Percentiles rank a stretch among this genome's conserved stretches.
phyloP scores from a whole-genome alignment of 768 basidiomycete genomes.

The Russula virescens region DNA sequence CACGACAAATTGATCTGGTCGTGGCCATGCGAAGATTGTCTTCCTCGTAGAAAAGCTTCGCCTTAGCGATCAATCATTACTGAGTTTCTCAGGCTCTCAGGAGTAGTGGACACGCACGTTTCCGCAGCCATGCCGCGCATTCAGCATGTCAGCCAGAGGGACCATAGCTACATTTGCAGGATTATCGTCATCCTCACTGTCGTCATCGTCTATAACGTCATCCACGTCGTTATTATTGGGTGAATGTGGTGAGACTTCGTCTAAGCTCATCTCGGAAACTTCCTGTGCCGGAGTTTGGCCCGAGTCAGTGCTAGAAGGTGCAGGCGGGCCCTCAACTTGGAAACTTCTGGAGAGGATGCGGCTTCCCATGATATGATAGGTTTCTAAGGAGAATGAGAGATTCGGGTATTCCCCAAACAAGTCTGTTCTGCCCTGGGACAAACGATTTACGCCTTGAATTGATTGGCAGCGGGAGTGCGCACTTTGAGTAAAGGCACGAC shows the following conservation, averaged over 20 bases:
- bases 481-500: conserved; percentile 71
- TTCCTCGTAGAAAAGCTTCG: conserved; percentile 78
- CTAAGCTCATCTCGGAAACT: conserved; percentile 33
- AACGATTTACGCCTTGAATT: not conserved
- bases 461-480: conserved; percentile 22
- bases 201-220: conserved; percentile 28
- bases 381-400: conserved; percentile 56
- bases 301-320: conserved; percentile 33
- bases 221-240: conserved; percentile 34
- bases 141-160: conserved; percentile 93
- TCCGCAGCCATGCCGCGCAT: conserved; percentile 78
- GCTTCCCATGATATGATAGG: conserved; percentile 87
- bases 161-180: conserved; percentile 80
- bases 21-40: conserved; percentile 70
- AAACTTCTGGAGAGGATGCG: conserved; percentile 92
- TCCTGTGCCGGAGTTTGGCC: conserved; percentile 27
- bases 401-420: conserved; percentile 52
- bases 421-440: conserved; percentile 54
- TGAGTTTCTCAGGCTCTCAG: not conserved
- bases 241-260: conserved; percentile 24
- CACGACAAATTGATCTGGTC: conserved; percentile 64
- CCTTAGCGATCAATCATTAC: conserved; percentile 40
- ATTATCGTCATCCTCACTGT: conserved; percentile 46
- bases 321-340: conserved; percentile 56
- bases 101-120: conserved; percentile 52